A percentile compares a stretch with the other conserved stretches of the same genome.
Evolutionary conservation across 1,284 basidiomycete species (phyloP).

Genomic region (Stygiomarasmius scandens): DNA sequence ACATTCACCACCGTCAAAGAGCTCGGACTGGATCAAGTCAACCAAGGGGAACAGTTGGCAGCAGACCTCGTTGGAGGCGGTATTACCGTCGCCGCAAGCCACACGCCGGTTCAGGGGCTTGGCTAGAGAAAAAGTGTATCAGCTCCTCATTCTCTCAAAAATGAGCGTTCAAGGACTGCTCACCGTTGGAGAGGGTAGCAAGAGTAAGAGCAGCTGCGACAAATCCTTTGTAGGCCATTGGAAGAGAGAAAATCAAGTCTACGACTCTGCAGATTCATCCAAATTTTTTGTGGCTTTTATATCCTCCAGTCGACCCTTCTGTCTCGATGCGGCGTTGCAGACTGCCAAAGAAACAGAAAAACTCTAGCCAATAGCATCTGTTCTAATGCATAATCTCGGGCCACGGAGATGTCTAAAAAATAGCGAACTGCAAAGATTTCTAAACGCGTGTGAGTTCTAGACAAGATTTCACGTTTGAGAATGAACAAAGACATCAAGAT

Average conservation of each 20-base stretch:
- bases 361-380: background rate
- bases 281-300: background rate
- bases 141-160: background rate
- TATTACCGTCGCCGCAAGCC: constrained; percentile 39
- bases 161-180: constrained; percentile 5
- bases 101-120: constrained; percentile 30
- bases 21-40: constrained; percentile 40
- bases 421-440: no score
- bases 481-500: no score
- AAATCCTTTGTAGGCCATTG: constrained; percentile 11
- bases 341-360: background rate
- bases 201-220: constrained; percentile 6
- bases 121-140: constrained; percentile 19
- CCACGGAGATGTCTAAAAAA: background rate
- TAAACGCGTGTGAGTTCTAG: no score
- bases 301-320: background rate
- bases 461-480: no score
- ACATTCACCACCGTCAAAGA: constrained; percentile 44
- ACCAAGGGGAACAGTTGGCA: constrained; percentile 41
- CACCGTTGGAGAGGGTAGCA: constrained; percentile 15
- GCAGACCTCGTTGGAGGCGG: constrained; percentile 39
- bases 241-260: background rate
- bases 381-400: background rate
- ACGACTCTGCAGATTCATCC: background rate
- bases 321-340: background rate